These are phyloP conservation scores for Senna siamea DNA, from an alignment of 306 rosid species.

Conservation along the genomic window DNA sequence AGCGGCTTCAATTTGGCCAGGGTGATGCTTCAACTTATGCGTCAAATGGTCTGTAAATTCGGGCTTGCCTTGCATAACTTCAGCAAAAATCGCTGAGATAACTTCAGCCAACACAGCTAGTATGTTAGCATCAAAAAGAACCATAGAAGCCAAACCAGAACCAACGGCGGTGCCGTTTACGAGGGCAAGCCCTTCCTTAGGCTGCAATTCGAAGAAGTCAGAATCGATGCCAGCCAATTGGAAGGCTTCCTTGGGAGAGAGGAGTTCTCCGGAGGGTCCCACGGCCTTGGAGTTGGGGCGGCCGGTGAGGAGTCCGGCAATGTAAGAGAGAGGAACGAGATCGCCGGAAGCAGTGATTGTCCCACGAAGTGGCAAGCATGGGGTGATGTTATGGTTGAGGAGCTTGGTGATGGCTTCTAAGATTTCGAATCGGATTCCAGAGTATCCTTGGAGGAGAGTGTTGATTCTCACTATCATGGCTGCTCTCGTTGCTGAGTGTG, in stretches of 20 bases:
- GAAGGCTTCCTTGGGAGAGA: conserved; percentile 69
- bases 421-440: conserved; percentile 88
- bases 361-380: conserved; percentile 84
- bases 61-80: conserved; percentile 92
- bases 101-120: conserved; percentile 69
- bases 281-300: conserved; percentile 75
- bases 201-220: conserved; percentile 84
- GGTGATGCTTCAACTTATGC: conserved; percentile 87
- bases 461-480: conserved; percentile 87
- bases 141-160: conserved; percentile 84
- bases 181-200: conserved; percentile 93
- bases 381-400: conserved; percentile 72
- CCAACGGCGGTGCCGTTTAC: conserved; percentile 96
- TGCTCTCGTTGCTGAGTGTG: conserved; percentile 80
- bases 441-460: conserved; percentile 93
- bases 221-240: conserved; percentile 53
- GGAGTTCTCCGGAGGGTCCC: conserved; percentile 66
- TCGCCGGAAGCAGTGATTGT: conserved; percentile 89
- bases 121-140: conserved; percentile 78
- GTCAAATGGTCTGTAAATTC: conserved; percentile 93
- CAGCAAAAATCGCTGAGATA: conserved; percentile 77
- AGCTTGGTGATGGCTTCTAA: conserved; percentile 79
- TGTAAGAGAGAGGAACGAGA: conserved; percentile 88
- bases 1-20: conserved; percentile 96
- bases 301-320: conserved; percentile 81